phyloP scores from a whole-genome alignment of 2,329 filamentous ascomycete genomes.

The Fonsecaea pedrosoi region DNA sequence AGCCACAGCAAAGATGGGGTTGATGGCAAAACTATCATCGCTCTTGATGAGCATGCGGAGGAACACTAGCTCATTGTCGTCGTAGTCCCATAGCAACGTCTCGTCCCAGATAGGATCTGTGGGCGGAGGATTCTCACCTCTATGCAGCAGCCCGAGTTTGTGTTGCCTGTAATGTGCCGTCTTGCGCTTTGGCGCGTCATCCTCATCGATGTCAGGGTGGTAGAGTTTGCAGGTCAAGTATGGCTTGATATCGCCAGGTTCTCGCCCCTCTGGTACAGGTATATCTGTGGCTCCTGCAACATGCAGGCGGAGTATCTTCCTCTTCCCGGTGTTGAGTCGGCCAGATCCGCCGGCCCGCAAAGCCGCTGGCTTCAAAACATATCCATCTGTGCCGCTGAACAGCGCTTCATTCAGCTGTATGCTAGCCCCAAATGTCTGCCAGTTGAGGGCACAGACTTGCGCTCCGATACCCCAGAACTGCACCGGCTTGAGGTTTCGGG shows the following conservation, averaged over 20 bases:
- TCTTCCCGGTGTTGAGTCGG: conserved; percentile 25
- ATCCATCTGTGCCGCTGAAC: conserved; percentile 39
- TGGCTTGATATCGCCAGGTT: conserved; percentile 37
- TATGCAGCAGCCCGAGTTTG: conserved; percentile 36
- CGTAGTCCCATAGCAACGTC: conserved; percentile 38
- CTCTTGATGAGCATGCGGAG: conserved; percentile 39
- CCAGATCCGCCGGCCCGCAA: conserved; percentile 34
- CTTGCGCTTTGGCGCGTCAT: conserved; percentile 36
- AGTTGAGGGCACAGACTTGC: conserved; percentile 40
- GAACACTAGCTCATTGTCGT: conserved; percentile 39
- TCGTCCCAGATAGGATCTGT: conserved; percentile 40
- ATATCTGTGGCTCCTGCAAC: conserved; percentile 37
- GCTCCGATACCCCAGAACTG: conserved; percentile 38
- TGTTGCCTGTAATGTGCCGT: conserved; percentile 39
- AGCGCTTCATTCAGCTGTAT: conserved; percentile 40
- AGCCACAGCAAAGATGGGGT: conserved; percentile 37
- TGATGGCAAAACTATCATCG: conserved; percentile 38
- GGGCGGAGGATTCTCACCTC: conserved; percentile 28
- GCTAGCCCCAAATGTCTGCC: conserved; percentile 39
- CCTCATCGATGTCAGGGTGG: conserved; percentile 32
- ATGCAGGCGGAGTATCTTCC: conserved; percentile 36
- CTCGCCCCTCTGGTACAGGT: conserved; percentile 34
- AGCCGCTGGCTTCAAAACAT: conserved; percentile 36
- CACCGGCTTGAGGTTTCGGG: conserved; percentile 38
- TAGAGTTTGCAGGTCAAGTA: conserved; percentile 39